These are phyloP conservation scores for Pseudocohnilembus persalinus DNA, from an alignment of 169 alveolate species.

Conservation along the genomic window DNA sequence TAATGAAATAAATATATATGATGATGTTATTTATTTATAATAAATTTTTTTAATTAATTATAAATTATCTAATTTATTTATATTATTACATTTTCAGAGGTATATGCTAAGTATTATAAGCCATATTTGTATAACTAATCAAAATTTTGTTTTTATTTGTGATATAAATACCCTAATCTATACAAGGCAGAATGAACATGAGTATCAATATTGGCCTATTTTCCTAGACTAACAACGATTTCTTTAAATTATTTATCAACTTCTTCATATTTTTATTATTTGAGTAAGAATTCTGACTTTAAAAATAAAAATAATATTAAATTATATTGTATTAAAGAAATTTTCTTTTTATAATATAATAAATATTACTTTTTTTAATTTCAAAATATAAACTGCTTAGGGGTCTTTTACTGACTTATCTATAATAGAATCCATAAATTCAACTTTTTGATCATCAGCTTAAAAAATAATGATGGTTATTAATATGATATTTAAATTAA, in stretches of 20 bases:
- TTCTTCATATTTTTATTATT: background rate
- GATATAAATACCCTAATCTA: slow-evolving; percentile 26
- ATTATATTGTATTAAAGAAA: too few relatives aligned
- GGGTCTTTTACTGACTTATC: background rate
- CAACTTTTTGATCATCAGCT: background rate
- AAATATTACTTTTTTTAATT: background rate
- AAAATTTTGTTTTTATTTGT: slow-evolving; percentile 30
- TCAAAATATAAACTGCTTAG: background rate
- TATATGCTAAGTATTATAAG: slow-evolving; percentile 42
- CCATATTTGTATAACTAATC: slow-evolving; percentile 40
- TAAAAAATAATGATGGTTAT: too few relatives aligned
- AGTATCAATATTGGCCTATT: slow-evolving; percentile 31
- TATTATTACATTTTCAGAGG: slow-evolving; percentile 22
- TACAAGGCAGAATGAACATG: slow-evolving; percentile 33
- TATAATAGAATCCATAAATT: background rate
- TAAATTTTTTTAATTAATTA: background rate
- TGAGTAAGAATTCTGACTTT: background rate
- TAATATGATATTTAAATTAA: too few relatives aligned
- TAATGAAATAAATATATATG: too few relatives aligned
- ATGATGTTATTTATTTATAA: too few relatives aligned
- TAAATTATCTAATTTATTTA: background rate
- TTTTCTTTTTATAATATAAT: too few relatives aligned
- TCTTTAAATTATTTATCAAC: background rate
- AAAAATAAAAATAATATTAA: too few relatives aligned
- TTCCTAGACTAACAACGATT: slow-evolving; percentile 1